These are phyloP conservation scores for Colletotrichum chrysophilum DNA, from an alignment of 2,329 filamentous ascomycete species.

Conservation along the genomic window DNA sequence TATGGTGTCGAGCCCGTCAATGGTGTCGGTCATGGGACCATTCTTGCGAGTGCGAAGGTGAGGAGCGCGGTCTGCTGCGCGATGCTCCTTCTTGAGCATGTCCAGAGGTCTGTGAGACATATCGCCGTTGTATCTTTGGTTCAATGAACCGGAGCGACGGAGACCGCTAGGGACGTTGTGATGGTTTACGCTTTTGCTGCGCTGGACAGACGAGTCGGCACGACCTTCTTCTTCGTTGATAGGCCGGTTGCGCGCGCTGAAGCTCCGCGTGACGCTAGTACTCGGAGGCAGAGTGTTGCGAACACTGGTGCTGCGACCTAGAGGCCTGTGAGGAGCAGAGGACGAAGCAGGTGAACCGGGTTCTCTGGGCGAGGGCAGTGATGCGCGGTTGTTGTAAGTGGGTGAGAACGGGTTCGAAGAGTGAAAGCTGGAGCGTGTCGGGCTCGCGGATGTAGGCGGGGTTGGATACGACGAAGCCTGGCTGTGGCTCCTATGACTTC, in stretches of 20 bases:
- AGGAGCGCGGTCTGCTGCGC: constrained; percentile 68
- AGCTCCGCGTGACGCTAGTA: constrained; percentile 37
- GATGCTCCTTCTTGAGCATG: constrained; percentile 66
- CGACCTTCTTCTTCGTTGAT: background rate
- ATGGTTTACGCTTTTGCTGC: constrained; percentile 20
- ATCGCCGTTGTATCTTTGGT: constrained; percentile 67
- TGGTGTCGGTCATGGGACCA: constrained; percentile 74
- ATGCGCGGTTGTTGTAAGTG: constrained; percentile 31
- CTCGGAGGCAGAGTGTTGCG: constrained; percentile 27
- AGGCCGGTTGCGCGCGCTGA: constrained; percentile 21
- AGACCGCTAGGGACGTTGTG: constrained; percentile 10
- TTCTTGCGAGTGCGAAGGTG: constrained; percentile 71
- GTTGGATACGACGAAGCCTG: constrained; percentile 39
- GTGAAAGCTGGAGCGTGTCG: constrained; percentile 51
- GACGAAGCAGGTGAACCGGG: constrained; percentile 11
- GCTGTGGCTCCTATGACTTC: constrained; percentile 13
- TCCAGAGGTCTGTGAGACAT: constrained; percentile 71
- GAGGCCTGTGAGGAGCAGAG: constrained; percentile 21
- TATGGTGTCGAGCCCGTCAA: constrained; percentile 79
- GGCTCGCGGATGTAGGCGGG: constrained; percentile 60
- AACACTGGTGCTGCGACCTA: constrained; percentile 27
- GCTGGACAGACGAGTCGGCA: background rate
- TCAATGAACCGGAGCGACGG: constrained; percentile 48
- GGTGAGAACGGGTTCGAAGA: constrained; percentile 47
- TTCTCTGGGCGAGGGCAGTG: constrained; percentile 25